Conservation (phyloP, 169 alveolate genomes). For the Condylostoma magnum region DNA sequence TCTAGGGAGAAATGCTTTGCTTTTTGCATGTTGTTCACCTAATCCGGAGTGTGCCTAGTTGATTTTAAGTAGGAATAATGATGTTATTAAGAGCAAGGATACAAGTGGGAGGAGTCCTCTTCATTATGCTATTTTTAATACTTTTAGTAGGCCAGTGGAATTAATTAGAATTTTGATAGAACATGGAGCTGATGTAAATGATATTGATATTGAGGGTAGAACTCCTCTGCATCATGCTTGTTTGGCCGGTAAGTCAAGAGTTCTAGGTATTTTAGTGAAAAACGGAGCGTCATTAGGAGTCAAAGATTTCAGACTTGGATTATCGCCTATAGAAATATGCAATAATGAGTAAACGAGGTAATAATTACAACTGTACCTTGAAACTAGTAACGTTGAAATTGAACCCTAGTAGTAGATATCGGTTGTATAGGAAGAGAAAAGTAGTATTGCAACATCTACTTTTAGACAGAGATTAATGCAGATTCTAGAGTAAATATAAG, state of each 20-base stretch:
- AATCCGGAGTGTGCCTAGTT: conserved; percentile 16
- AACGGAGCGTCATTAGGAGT: conserved; percentile 49
- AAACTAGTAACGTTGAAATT: not conserved
- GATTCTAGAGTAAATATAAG: conserved; percentile 59
- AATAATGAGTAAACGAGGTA: not conserved
- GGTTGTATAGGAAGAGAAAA: not conserved
- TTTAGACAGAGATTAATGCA: conserved; percentile 27
- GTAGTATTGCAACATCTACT: too few species aligned
- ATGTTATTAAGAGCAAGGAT: conserved; percentile 39
- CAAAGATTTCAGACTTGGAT: conserved; percentile 44
- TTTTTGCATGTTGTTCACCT: conserved; percentile 42
- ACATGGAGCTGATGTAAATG: conserved; percentile 60
- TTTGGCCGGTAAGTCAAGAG: conserved; percentile 66
- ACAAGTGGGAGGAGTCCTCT: conserved; percentile 48
- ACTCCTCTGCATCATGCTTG: conserved; percentile 78
- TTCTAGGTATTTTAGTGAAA: conserved; percentile 64
- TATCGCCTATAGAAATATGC: conserved; percentile 65
- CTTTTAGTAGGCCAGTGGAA: conserved; percentile 55
- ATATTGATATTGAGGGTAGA: conserved; percentile 65
- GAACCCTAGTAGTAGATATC: not conserved
- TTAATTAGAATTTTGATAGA: conserved; percentile 57
- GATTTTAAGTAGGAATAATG: conserved; percentile 29
- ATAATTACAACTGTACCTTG: too few species aligned
- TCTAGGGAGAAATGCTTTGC: conserved; percentile 50
- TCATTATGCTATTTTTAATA: conserved; percentile 69